Evolutionary conservation across 176 grass and related monocot genomes (phyloP).

Genomic region (Dendrocalamus sinicus): DNA sequence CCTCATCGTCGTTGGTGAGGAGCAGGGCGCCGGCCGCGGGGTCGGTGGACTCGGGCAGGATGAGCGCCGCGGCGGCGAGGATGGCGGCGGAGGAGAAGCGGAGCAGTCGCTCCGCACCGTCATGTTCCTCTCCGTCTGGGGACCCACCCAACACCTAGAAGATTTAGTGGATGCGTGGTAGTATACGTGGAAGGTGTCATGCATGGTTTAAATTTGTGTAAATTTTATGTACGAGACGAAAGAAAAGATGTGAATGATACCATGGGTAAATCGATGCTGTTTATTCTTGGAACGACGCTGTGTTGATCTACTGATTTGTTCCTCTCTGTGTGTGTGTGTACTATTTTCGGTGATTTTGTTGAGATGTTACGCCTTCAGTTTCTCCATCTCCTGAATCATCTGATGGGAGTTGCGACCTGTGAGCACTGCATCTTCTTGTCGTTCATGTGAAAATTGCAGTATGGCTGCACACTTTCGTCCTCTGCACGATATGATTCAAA

Average conservation of each 20-base stretch:
- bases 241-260: background rate
- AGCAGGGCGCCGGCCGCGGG: conserved; percentile 44
- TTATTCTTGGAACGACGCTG: background rate
- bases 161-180: background rate
- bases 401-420: background rate
- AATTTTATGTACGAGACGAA: background rate
- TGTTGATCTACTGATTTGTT: background rate
- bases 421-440: background rate
- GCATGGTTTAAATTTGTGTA: background rate
- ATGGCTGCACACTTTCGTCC: background rate
- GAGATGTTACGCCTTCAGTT: background rate
- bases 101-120: conserved; percentile 75
- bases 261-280: background rate
- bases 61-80: conserved; percentile 17
- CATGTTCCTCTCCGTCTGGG: conserved; percentile 88
- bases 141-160: conserved; percentile 59
- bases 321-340: background rate
- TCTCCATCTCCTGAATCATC: background rate
- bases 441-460: background rate
- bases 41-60: conserved; percentile 51
- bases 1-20: conserved; percentile 20
- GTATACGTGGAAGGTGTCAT: background rate
- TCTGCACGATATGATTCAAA: background rate
- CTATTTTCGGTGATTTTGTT: background rate
- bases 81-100: conserved; percentile 54